Evolutionary conservation across 148 eudicot genomes (phyloP).

Genomic region (Camellia lanceoleosa): DNA sequence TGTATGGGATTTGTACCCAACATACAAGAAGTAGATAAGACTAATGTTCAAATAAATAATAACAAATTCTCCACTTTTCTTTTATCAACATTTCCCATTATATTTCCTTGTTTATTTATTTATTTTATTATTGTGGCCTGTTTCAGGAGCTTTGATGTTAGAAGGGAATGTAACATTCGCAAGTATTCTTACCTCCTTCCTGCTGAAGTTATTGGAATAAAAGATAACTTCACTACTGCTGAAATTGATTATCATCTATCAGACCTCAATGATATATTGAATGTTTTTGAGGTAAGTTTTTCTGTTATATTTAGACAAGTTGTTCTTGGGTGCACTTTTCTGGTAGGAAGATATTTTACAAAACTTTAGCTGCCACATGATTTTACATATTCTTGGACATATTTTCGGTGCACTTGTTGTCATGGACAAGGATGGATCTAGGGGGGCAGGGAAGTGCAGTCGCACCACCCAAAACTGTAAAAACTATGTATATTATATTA

Average conservation of each 20-base stretch:
- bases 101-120: constrained; percentile 3
- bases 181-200: constrained; percentile 90
- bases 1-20: no score
- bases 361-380: background rate
- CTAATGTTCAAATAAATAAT: no score
- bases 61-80: no score
- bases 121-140: background rate
- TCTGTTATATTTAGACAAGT: background rate
- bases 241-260: constrained; percentile 64
- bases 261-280: constrained; percentile 62
- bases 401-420: constrained; percentile 6
- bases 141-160: constrained; percentile 80
- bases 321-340: constrained; percentile 4
- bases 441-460: no score
- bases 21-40: no score
- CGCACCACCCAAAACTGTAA: no score
- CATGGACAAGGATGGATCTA: background rate
- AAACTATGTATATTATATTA: no score
- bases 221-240: constrained; percentile 35
- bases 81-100: background rate
- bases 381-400: background rate
- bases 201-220: constrained; percentile 74
- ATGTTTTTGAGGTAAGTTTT: constrained; percentile 60
- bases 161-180: constrained; percentile 77
- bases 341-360: background rate